phyloP scores from a whole-genome alignment of 208 protist species.

The Leishmania arabica region DNA sequence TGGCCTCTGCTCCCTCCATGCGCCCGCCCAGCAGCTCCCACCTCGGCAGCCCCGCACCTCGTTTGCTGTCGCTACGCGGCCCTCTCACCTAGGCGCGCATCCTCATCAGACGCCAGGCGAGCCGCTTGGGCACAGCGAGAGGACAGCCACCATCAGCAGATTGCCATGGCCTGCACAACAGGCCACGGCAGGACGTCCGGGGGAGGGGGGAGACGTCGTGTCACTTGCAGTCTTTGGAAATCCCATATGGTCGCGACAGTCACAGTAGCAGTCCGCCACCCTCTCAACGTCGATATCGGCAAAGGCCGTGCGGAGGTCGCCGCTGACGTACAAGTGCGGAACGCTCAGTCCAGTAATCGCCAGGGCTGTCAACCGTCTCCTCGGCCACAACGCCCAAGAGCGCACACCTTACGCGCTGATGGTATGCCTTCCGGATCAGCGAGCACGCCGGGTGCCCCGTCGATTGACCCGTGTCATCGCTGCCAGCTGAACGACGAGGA shows the following conservation, averaged over 20 bases:
- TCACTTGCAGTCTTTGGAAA: neutral
- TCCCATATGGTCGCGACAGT: neutral
- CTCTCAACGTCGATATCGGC: neutral
- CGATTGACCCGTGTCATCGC: neutral
- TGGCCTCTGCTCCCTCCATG: neutral
- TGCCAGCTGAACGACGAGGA: neutral
- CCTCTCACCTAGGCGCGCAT: neutral
- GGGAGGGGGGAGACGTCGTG: neutral
- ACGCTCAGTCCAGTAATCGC: neutral
- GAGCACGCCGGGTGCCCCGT: neutral
- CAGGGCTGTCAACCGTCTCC: neutral
- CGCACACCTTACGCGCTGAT: neutral
- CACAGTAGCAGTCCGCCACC: neutral
- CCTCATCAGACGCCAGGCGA: neutral
- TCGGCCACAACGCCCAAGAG: neutral
- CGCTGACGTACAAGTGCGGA: neutral
- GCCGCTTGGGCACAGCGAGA: neutral
- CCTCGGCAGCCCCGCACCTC: neutral
- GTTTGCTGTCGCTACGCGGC: neutral
- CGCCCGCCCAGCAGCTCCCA: neutral
- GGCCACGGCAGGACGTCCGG: neutral
- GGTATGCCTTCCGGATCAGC: neutral
- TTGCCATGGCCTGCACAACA: neutral
- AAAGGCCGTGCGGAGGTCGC: neutral
- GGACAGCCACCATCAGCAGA: neutral